These are phyloP conservation scores for Verticillium tricorpus DNA, from an alignment of 2,329 filamentous ascomycete genomes.

Conservation along the genomic window DNA sequence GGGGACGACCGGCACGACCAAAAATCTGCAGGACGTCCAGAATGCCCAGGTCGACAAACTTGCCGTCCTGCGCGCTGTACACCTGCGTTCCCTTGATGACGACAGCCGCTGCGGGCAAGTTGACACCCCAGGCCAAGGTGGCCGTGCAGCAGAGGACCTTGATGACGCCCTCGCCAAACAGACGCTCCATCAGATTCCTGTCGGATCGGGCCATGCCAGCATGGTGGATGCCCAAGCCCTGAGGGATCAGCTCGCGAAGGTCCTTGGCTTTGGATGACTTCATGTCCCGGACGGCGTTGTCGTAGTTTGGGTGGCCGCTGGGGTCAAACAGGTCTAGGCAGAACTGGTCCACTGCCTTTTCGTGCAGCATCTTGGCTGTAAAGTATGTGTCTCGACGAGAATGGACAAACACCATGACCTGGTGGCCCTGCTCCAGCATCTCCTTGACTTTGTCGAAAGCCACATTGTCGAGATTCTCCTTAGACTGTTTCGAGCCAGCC, in stretches of 20 bases:
- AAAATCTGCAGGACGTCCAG: constrained; percentile 97
- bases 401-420: constrained; percentile 99
- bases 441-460: constrained; percentile 92
- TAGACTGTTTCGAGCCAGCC: constrained; percentile 70
- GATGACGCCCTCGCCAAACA: constrained; percentile 88
- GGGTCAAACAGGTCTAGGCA: constrained; percentile 83
- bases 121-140: constrained; percentile 97
- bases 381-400: constrained; percentile 90
- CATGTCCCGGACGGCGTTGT: constrained; percentile 76
- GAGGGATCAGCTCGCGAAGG: constrained; percentile 80
- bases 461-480: constrained; percentile 82
- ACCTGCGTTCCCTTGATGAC: constrained; percentile 98
- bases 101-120: constrained; percentile 92
- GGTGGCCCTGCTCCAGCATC: constrained; percentile 88
- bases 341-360: constrained; percentile 79
- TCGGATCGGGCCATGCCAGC: constrained; percentile 95
- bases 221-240: constrained; percentile 92
- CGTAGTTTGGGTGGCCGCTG: constrained; percentile 70
- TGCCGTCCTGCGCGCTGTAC: constrained; percentile 93
- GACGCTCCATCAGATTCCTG: constrained; percentile 88
- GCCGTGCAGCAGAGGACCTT: constrained; percentile 98
- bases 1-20: constrained; percentile 92
- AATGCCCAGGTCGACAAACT: constrained; percentile 94
- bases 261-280: constrained; percentile 82
- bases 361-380: constrained; percentile 78